These are phyloP conservation scores for Aegilops sharonensis DNA, from an alignment of 176 grass and related monocot species.

Conservation along the genomic window DNA sequence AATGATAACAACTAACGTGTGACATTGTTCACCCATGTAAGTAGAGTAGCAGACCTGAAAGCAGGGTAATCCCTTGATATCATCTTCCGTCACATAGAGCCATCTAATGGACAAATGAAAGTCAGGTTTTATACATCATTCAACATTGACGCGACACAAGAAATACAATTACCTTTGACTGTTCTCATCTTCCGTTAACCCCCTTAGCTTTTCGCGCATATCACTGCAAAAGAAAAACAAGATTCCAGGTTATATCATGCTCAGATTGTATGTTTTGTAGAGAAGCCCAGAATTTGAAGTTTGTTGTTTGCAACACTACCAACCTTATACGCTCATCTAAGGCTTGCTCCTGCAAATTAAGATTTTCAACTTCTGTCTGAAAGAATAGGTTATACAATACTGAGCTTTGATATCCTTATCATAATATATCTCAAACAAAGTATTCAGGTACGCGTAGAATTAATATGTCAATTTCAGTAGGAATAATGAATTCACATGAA, in stretches of 20 bases:
- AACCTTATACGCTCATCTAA: slow-evolving; percentile 89
- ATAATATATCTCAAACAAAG: neutral
- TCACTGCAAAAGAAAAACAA: slow-evolving; percentile 60
- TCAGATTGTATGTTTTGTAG: slow-evolving; percentile 8
- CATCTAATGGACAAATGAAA: slow-evolving; percentile 56
- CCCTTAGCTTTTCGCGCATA: slow-evolving; percentile 84
- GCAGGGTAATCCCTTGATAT: slow-evolving; percentile 89
- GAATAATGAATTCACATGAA: slow-evolving; percentile 13
- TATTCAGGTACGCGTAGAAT: neutral
- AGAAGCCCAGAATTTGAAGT: neutral
- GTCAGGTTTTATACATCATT: neutral
- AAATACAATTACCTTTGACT: slow-evolving; percentile 73
- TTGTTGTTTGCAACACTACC: slow-evolving; percentile 23
- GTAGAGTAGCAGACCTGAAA: slow-evolving; percentile 74
- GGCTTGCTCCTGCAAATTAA: slow-evolving; percentile 64
- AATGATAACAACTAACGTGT: slow-evolving; percentile 8
- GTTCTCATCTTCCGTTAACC: slow-evolving; percentile 86
- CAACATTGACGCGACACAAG: slow-evolving; percentile 22
- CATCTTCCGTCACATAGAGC: slow-evolving; percentile 97
- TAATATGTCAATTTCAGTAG: slow-evolving; percentile 26
- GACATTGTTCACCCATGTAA: slow-evolving; percentile 19
- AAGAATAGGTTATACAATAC: slow-evolving; percentile 31
- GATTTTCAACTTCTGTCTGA: slow-evolving; percentile 86
- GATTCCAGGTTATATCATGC: slow-evolving; percentile 8
- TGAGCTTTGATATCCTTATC: slow-evolving; percentile 3